Base-by-base conservation (phyloP, 805 yeast genomes). In the Hyphopichia homilentoma region DNA sequence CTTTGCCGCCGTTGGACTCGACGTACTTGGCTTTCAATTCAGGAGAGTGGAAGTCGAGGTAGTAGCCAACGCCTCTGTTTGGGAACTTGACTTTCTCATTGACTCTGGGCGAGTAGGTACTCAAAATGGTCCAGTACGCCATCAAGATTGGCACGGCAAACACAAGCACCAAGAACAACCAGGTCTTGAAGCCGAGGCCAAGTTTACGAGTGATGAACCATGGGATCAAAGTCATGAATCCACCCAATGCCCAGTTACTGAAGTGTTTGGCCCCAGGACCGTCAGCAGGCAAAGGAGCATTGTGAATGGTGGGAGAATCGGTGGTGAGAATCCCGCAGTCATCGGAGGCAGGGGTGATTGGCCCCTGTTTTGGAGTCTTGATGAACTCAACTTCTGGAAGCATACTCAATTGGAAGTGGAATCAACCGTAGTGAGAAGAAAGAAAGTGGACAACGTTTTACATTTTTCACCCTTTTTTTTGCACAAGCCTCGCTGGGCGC, bases 221-320 rank as follows among this genome's bases (percentile, higher is more conserved):
- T 8, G 96, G 95, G 32, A 83, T 57, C 18, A 73, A 68, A 5
- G 69, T 47, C 39, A 83, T 48, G 19, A 80, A 52, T 2, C 67
- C 65, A 14, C 71, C 33, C 37, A 87, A 51, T 8, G 75, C 51
- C 44, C 48, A 48, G 61, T 88, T 87, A 59, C 75, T 73, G 64
- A 88, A 87, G 48, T 79, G 76, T 54, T 75, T 79, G 20, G 88
- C 70, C 16, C 94, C 88, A 5, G 96, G 85, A 25, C 96, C 96
- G 54, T 87, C 96, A 4, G 95, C 95, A 17, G 95, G 89, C 40
- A 86, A 67, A 7, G 88, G 88, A 2, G 90, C 95, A 54, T 87
- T 87, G 52, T 81, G 77, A 54, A 87, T 86, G 6, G 89, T 68
- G 17, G 95, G 94, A 17, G 67, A 58, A 22, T 50, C 61, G 25